Percentiles rank a stretch among this genome's conserved stretches.
Conservation (phyloP, 192 early-diverging fungal genomes). For the Helicostylum pulchrum region DNA sequence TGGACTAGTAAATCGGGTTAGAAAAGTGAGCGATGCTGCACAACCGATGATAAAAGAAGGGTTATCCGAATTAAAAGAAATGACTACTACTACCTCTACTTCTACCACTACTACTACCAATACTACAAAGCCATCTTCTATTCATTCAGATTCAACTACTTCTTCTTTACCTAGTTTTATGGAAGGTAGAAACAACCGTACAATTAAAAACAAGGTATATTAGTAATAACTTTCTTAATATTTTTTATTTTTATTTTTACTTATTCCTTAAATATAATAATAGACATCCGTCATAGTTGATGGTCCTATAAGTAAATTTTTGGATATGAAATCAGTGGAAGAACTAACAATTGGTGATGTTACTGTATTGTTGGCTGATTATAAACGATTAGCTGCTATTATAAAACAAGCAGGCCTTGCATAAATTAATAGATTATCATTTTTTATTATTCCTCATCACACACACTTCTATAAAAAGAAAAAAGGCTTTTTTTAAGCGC, state of each 20-base stretch:
- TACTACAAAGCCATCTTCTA: neutral
- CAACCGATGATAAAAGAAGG: neutral
- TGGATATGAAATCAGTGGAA: constrained; percentile 29
- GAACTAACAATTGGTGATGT: constrained; percentile 33
- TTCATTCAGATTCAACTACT: no score
- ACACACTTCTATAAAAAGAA: no score
- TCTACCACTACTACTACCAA: neutral
- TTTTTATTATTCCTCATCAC: neutral
- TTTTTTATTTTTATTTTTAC: no score
- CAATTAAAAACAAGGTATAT: neutral
- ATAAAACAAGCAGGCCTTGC: constrained; percentile 29
- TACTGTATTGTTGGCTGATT: constrained; percentile 34
- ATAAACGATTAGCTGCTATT: constrained; percentile 36
- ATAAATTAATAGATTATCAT: neutral
- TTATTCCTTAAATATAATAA: no score
- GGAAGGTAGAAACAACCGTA: neutral
- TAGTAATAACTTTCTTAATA: no score
- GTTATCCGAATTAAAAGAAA: constrained; percentile 21
- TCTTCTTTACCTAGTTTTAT: constrained; percentile 20
- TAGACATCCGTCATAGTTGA: constrained; percentile 2
- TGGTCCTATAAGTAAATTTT: constrained; percentile 25
- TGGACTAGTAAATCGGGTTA: neutral
- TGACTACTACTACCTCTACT: constrained; percentile 1
- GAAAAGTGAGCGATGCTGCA: constrained; percentile 3
- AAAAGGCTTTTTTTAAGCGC: no score